A percentile compares a stretch with the other conserved stretches of the same genome.
These are phyloP conservation scores for Psilocybe mexicana DNA, from an alignment of 1,284 basidiomycete genomes.

Conservation along the genomic window DNA sequence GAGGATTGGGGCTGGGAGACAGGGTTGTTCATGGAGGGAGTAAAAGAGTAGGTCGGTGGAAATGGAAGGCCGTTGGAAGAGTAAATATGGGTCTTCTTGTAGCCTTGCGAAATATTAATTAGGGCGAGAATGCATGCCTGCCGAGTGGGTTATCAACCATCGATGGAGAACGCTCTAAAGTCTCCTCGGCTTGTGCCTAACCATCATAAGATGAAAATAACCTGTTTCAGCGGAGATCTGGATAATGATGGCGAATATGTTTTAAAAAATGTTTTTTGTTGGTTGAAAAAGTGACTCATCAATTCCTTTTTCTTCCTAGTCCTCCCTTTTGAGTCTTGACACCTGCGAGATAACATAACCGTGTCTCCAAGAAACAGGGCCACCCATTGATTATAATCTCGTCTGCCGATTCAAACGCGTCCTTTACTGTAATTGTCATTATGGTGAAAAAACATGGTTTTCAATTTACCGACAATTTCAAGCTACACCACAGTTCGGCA, in stretches of 20 bases:
- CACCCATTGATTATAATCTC: neutral
- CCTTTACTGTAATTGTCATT: no score
- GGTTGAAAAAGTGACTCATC: neutral
- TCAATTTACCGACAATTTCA: neutral
- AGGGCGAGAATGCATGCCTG: slow-evolving; percentile 14
- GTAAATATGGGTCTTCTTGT: slow-evolving; percentile 24
- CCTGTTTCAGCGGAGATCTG: no score
- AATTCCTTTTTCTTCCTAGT: neutral
- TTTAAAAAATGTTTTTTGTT: neutral
- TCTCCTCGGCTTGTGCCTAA: slow-evolving; percentile 3
- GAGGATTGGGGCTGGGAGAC: slow-evolving; percentile 23
- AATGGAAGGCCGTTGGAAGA: slow-evolving; percentile 22
- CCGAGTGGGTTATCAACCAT: slow-evolving; percentile 6
- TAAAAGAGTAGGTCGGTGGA: slow-evolving; percentile 20
- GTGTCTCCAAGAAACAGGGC: neutral
- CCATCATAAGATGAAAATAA: slow-evolving; percentile 1
- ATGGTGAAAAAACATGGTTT: neutral
- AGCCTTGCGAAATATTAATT: slow-evolving; percentile 9
- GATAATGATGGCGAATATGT: neutral
- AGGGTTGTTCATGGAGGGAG: slow-evolving; percentile 11
- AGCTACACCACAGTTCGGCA: neutral
- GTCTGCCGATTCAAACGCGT: no score
- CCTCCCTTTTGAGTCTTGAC: no score
- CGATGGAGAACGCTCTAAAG: slow-evolving; percentile 2
- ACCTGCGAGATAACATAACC: neutral